phyloP scores from a whole-genome alignment of 2,329 filamentous ascomycete species.

The Penicillium rolfsii region DNA sequence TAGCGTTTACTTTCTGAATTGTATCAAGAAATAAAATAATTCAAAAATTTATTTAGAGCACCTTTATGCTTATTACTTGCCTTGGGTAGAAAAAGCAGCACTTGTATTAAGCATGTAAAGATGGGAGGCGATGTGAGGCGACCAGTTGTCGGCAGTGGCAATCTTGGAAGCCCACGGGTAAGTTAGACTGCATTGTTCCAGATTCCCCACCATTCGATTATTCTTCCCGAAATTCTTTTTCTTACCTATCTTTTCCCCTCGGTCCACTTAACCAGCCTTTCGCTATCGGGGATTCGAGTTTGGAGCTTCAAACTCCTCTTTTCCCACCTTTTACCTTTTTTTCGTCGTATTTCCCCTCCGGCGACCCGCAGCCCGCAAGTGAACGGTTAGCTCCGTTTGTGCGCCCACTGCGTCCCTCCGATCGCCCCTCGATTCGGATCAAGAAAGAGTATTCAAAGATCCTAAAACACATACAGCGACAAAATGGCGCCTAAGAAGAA shows the following conservation, averaged over 20 bases:
- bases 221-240: constrained; percentile 35
- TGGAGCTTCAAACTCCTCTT: constrained; percentile 10
- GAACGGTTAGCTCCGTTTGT: constrained; percentile 36
- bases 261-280: constrained; percentile 26
- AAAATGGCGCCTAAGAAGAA: constrained; percentile 95
- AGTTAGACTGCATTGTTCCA: constrained; percentile 28
- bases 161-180: constrained; percentile 19
- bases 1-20: no score
- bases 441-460: constrained; percentile 5
- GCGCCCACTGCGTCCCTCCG: constrained; percentile 26
- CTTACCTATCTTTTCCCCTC: constrained; percentile 21
- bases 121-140: not conserved
- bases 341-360: constrained; percentile 12
- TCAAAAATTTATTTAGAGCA: no score
- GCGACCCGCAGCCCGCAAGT: constrained; percentile 21
- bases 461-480: constrained; percentile 10
- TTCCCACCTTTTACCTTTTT: constrained; percentile 7
- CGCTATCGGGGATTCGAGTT: constrained; percentile 27
- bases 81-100: not conserved
- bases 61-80: not conserved
- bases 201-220: constrained; percentile 27
- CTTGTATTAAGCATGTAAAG: not conserved
- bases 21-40: not conserved
- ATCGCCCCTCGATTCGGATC: constrained; percentile 24
- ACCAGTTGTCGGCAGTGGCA: constrained; percentile 13